Base-by-base conservation (phyloP, 352 stramenopile genomes). In the Pythium dissotocum region DNA sequence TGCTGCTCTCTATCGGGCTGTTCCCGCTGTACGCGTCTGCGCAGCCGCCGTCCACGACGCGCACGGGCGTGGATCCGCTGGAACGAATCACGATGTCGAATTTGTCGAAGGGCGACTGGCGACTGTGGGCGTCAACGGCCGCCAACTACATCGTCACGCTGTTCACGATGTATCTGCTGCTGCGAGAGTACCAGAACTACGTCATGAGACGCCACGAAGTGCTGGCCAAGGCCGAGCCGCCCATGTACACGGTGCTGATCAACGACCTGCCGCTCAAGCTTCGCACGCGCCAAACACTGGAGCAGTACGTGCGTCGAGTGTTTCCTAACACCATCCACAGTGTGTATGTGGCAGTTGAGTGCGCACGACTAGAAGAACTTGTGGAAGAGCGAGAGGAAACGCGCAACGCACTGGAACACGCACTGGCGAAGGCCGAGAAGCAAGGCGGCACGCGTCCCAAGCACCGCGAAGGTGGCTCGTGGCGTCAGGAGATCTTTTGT, bases 11-110 rank as follows among this genome's bases (percentile, higher is more conserved):
- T 0, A 74, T 52, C 2, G 66, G 77, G 60, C 73, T 94, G 16
- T 90, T 94, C 56, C 85, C 87, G 13, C 62, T 94, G 42, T 94
- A 89, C 42, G 84, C 82, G 38, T 91, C 84, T 9, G 81, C 81
- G 18, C 63, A 54, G 9, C 54, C 69, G 12, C 66, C 63, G 14
- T 48, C 54, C 13, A 77, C 64, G 5, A 74, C 33, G 55, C 59
- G 48, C 26, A 58, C 62, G 6, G 30, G 46, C 3, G 71, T 87
- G 38, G 87, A 94, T 46, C 74, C 80, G 14, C 60, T 94, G 32
- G 76, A 78, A 44, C 71, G 72, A 30, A 89, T 94, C 63, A 91
- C 77, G 33, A 90, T 94, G 83, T 91, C 82, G 35, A 94, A 92
- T 66, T 67, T 94, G 57, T 68, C 73, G 2, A 76, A 75, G 52